These are phyloP conservation scores for Chlorella variabilis DNA, from an alignment of 163 green algal species.

Conservation along the genomic window DNA sequence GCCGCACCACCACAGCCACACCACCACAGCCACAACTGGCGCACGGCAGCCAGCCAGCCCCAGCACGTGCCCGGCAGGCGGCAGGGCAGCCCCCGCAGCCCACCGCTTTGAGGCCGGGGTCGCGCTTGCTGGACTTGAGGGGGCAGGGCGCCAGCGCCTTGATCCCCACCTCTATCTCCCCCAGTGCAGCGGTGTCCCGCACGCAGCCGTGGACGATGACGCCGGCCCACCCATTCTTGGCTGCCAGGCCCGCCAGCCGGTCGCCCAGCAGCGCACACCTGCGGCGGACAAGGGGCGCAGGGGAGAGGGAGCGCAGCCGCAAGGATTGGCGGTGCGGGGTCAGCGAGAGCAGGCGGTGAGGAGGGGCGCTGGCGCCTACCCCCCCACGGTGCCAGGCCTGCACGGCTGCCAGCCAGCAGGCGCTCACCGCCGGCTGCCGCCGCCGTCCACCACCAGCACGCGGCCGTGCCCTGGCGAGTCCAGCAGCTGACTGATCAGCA, in stretches of 20 bases:
- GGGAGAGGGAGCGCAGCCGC: neutral
- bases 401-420: too few species aligned
- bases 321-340: neutral
- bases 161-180: constrained; percentile 92
- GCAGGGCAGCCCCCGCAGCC: neutral
- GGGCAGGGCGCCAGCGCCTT: constrained; percentile 92
- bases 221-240: constrained; percentile 63
- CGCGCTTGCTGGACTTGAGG: constrained; percentile 92
- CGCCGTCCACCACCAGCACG: constrained; percentile 95
- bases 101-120: constrained; percentile 71
- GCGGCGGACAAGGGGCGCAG: neutral
- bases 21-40: too few species aligned
- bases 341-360: neutral
- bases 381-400: too few species aligned
- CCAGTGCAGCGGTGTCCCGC: constrained; percentile 71
- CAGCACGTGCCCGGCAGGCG: too few species aligned
- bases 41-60: too few species aligned
- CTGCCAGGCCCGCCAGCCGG: constrained; percentile 86
- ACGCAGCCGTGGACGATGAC: constrained; percentile 96
- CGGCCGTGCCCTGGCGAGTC: constrained; percentile 80
- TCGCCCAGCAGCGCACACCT: constrained; percentile 87
- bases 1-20: too few species aligned
- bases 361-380: too few species aligned
- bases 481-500: constrained; percentile 62
- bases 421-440: constrained; percentile 80